Evolutionary conservation across 352 stramenopile genomes (phyloP), one percentile per base, ranked within the genome.

Genomic region (Phytophthora fragariaefolia): DNA sequence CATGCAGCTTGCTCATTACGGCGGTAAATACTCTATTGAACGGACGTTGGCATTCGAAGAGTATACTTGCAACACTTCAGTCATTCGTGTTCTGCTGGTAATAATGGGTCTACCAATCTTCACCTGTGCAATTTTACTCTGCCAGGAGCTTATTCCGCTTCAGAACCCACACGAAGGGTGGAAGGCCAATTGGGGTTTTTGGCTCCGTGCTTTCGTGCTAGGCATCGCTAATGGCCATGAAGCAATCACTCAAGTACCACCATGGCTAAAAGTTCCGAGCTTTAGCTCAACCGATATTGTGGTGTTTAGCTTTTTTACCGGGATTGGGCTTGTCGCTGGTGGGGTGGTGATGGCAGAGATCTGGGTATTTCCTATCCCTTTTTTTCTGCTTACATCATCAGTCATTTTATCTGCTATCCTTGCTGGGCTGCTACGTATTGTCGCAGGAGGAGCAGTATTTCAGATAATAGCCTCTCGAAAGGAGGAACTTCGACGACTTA

Each of bases 21-120:
- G 56, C 9, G 56, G 46, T 2, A 64, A 57, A 49, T 64, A 64
- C 47, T 57, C 56, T 1, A 45, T 57, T 9, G 57, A 64, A 17
- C 32, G 47, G 2, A 57, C 57, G 57, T 30, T 64, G 23, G 57
- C 57, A 24, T 38, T 64, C 4, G 34, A 64, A 20, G 57, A 64
- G 15, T 52, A 64, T 10, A 24, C 57, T 45, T 32, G 26, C 32
- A 38, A 6, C 20, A 51, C 32, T 4, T 57, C 57, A 6, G 7
- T 64, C 8, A 2, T 51, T 7, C 22, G 47, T 13, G 47, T 57
- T 2, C 0, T 64, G 15, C 6, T 64, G 3, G 57, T 64, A 6
- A 36, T 50, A 4, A 34, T 57, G 3, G n/a, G 32, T n/a, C 22
- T 28, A 18, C 46, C 46, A 10, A 1, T 57, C 6, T 20, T 57